These are phyloP conservation scores for Ascochyta clinopodiicola DNA, from an alignment of 2,329 filamentous ascomycete species.

Conservation along the genomic window DNA sequence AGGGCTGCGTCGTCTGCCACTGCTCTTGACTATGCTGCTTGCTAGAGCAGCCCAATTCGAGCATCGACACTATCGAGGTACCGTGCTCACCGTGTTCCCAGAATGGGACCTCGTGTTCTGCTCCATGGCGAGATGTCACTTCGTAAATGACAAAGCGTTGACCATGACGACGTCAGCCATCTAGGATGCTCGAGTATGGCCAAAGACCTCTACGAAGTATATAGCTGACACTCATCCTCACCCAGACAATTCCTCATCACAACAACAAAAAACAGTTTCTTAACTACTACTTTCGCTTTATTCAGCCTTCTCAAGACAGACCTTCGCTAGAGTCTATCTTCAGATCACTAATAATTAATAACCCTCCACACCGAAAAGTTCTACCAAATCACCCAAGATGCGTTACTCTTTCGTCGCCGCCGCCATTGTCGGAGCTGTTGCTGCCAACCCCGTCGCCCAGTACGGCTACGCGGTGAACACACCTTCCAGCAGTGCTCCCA, in stretches of 20 bases:
- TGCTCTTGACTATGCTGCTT: constrained; percentile 20
- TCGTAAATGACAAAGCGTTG: constrained; percentile 33
- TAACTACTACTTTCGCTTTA: constrained; percentile 41
- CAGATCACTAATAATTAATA: constrained; percentile 37
- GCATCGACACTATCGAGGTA: constrained; percentile 40
- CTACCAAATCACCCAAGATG: constrained; percentile 34
- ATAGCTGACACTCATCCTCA: constrained; percentile 30
- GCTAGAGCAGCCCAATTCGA: constrained; percentile 25
- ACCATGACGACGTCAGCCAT: constrained; percentile 35
- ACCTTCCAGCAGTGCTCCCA: constrained; percentile 11
- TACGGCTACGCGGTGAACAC: constrained; percentile 21
- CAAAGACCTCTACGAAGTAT: constrained; percentile 25
- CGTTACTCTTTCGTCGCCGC: constrained; percentile 41
- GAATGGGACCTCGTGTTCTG: constrained; percentile 31
- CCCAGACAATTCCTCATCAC: constrained; percentile 29
- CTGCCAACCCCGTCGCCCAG: constrained; percentile 34
- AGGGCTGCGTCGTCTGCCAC: constrained; percentile 30
- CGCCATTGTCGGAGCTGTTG: constrained; percentile 39
- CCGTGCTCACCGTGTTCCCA: constrained; percentile 46
- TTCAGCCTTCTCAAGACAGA: constrained; percentile 29
- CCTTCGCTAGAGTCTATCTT: constrained; percentile 42
- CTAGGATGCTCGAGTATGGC: constrained; percentile 29
- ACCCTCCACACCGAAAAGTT: constrained; percentile 8
- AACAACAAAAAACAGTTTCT: constrained; percentile 29
- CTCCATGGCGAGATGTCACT: constrained; percentile 33